phyloP scores from a whole-genome alignment of 2,329 filamentous ascomycete genomes.

The Xylaria sp. region DNA sequence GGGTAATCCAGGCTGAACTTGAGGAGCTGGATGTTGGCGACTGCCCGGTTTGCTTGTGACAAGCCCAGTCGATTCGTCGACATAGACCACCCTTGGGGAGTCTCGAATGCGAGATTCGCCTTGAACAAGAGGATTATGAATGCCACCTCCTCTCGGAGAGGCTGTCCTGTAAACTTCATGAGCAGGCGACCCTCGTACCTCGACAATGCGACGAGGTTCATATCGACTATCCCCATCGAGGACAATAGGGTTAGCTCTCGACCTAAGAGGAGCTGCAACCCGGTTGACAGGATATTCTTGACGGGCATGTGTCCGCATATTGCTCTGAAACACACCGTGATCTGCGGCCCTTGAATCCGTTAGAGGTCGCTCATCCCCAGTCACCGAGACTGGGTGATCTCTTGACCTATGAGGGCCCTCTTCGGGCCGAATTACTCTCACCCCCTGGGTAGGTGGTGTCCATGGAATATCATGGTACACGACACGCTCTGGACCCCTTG shows the following conservation, averaged over 20 bases:
- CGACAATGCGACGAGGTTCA: slow-evolving; percentile 42
- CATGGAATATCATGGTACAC: slow-evolving; percentile 35
- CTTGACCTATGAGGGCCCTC: slow-evolving; percentile 37
- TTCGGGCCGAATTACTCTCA: slow-evolving; percentile 35
- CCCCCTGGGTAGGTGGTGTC: slow-evolving; percentile 35
- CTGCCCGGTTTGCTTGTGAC: slow-evolving; percentile 31
- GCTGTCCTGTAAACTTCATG: slow-evolving; percentile 36
- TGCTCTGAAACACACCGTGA: slow-evolving; percentile 20
- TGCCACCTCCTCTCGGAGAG: slow-evolving; percentile 31
- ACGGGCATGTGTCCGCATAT: slow-evolving; percentile 4
- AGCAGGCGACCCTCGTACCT: slow-evolving; percentile 40
- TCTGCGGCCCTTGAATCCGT: slow-evolving; percentile 33
- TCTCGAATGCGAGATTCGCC: slow-evolving; percentile 36
- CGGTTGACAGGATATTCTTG: slow-evolving; percentile 32
- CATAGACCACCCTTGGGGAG: slow-evolving; percentile 40
- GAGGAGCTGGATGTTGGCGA: slow-evolving; percentile 30
- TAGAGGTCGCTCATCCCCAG: slow-evolving; percentile 28
- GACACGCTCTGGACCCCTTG: slow-evolving; percentile 19
- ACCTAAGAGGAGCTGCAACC: slow-evolving; percentile 40
- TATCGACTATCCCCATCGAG: slow-evolving; percentile 38
- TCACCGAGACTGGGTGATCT: slow-evolving; percentile 35
- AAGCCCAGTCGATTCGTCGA: slow-evolving; percentile 37
- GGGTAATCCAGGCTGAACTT: slow-evolving; percentile 22
- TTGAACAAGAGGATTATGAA: slow-evolving; percentile 34
- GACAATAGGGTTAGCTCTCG: slow-evolving; percentile 43